Percentiles rank a stretch among this genome's conserved stretches.
Conservation (phyloP, 2,329 filamentous ascomycete genomes). For the Trichoderma sp. region DNA sequence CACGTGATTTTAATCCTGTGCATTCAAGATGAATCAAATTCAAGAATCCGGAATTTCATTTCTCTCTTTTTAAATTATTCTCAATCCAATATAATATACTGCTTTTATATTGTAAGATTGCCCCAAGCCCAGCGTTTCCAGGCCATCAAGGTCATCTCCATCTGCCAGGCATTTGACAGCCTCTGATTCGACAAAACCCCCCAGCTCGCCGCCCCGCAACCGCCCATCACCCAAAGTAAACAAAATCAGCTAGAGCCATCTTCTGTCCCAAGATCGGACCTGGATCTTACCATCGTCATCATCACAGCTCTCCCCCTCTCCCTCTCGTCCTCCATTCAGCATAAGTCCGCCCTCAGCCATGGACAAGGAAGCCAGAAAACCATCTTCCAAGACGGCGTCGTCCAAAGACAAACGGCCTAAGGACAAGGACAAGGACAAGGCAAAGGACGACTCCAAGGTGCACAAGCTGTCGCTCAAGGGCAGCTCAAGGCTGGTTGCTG, state of each 20-base stretch:
- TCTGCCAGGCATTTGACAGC: neutral
- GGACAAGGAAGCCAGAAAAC: slow-evolving; percentile 2
- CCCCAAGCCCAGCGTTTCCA: neutral
- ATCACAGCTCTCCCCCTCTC: neutral
- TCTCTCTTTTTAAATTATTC: neutral
- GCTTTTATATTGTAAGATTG: neutral
- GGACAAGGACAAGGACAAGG: slow-evolving; percentile 34
- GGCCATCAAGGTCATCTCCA: neutral
- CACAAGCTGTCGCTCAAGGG: slow-evolving; percentile 93
- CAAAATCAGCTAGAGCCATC: slow-evolving; percentile 1
- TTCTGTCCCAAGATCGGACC: neutral
- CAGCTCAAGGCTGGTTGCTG: slow-evolving; percentile 80
- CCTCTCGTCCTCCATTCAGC: neutral
- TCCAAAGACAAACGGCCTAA: slow-evolving; percentile 27
- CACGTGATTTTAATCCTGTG: neutral
- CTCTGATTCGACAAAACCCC: neutral
- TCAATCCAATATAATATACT: neutral
- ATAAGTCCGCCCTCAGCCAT: neutral
- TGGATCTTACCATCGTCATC: neutral
- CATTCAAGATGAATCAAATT: neutral
- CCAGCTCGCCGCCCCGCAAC: slow-evolving; percentile 8
- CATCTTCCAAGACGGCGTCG: neutral
- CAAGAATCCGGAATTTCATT: neutral
- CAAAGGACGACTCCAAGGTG: slow-evolving; percentile 77
- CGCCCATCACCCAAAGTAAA: slow-evolving; percentile 9